A percentile compares a stretch with the other conserved stretches of the same genome.
Conservation (phyloP, 2,329 filamentous ascomycete genomes). For the Stagonosporopsis chrysanthemi region DNA sequence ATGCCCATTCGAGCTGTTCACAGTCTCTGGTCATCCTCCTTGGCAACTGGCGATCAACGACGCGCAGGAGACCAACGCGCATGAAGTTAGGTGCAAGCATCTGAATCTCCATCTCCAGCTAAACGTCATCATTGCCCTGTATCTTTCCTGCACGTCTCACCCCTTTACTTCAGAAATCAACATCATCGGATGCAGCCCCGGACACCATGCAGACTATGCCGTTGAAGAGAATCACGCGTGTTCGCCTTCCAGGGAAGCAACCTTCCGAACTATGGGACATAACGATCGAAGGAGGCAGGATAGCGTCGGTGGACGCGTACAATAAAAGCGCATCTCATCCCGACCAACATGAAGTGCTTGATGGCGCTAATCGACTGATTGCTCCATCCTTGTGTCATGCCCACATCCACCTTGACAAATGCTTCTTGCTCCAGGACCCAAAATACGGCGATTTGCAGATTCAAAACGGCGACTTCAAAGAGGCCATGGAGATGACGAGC, state of each 20-base stretch:
- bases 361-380: slow-evolving; percentile 54
- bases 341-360: slow-evolving; percentile 44
- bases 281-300: slow-evolving; percentile 42
- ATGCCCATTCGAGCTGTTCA: slow-evolving; percentile 9
- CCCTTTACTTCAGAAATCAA: not conserved
- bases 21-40: slow-evolving; percentile 17
- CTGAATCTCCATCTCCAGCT: slow-evolving; percentile 11
- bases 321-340: slow-evolving; percentile 3
- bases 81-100: slow-evolving; percentile 15
- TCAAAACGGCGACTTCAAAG: slow-evolving; percentile 66
- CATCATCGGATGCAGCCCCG: not conserved
- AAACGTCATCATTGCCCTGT: slow-evolving; percentile 24
- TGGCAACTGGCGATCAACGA: slow-evolving; percentile 18
- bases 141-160: not conserved
- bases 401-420: slow-evolving; percentile 76
- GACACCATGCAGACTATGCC: not conserved
- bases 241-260: slow-evolving; percentile 45
- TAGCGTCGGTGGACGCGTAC: slow-evolving; percentile 46
- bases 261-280: slow-evolving; percentile 49
- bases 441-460: slow-evolving; percentile 69
- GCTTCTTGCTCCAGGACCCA: slow-evolving; percentile 65
- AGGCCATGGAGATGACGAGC: slow-evolving; percentile 67
- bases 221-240: slow-evolving; percentile 42
- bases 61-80: slow-evolving; percentile 8
- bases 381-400: slow-evolving; percentile 71